phyloP scores from a whole-genome alignment of 331 rosid species.

The Erythrophleum ivorense region DNA sequence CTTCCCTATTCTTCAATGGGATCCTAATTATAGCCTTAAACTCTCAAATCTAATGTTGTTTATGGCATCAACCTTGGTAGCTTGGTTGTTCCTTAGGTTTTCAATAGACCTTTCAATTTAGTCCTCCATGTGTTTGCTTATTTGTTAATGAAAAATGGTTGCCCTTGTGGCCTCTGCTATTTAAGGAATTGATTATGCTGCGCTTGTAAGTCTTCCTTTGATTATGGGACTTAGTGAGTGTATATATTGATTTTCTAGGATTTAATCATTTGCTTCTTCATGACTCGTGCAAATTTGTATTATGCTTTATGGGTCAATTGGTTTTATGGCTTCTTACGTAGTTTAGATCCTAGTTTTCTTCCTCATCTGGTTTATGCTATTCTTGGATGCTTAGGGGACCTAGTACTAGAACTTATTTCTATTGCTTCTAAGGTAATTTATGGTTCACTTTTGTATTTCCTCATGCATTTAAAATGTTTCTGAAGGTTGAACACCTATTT shows the following conservation, averaged over 20 bases:
- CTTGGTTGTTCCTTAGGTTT: too few species aligned
- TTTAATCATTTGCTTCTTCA: slow-evolving; percentile 14
- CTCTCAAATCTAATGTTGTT: too few species aligned
- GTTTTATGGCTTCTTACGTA: background rate
- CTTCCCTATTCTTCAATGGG: too few species aligned
- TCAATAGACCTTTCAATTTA: too few species aligned
- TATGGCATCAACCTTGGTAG: too few species aligned
- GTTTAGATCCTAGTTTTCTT: slow-evolving; percentile 87
- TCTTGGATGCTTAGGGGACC: slow-evolving; percentile 85
- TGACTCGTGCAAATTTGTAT: background rate
- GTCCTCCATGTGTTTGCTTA: background rate
- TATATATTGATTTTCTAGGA: background rate
- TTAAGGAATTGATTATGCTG: slow-evolving; percentile 89
- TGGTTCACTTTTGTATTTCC: too few species aligned
- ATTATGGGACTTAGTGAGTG: slow-evolving; percentile 89
- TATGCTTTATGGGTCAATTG: background rate
- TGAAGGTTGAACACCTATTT: too few species aligned
- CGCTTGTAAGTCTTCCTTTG: slow-evolving; percentile 83
- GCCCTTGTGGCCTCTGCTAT: background rate
- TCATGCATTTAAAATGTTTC: too few species aligned
- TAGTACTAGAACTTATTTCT: slow-evolving; percentile 86
- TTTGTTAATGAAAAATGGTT: background rate
- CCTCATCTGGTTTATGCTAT: slow-evolving; percentile 81
- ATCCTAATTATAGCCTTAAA: too few species aligned
- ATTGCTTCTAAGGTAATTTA: slow-evolving; percentile 56